Evolutionary conservation across 768 basidiomycete genomes (phyloP).

Genomic region (Lactarius trivialis): DNA sequence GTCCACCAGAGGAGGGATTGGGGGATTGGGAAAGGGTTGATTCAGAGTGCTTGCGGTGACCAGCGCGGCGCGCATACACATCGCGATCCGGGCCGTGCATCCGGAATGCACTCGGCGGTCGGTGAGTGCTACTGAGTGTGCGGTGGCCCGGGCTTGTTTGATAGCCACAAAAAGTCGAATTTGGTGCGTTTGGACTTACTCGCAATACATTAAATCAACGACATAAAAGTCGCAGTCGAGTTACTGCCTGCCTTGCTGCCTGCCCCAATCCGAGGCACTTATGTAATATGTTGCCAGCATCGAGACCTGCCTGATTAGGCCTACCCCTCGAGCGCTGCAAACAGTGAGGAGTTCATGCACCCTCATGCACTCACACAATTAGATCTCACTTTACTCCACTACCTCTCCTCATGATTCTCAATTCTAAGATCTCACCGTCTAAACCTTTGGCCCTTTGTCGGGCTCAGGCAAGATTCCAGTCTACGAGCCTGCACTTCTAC

Average conservation of each 20-base stretch:
- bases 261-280: neutral
- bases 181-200: too few relatives aligned
- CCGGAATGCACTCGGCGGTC: neutral
- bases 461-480: conserved; percentile 15
- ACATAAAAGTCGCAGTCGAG: too few relatives aligned
- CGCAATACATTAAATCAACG: too few relatives aligned
- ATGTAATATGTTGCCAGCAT: too few relatives aligned
- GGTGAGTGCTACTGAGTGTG: too few relatives aligned
- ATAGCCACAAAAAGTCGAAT: too few relatives aligned
- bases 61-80: too few relatives aligned
- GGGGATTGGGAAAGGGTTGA: neutral
- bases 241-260: too few relatives aligned
- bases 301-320: neutral
- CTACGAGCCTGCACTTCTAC: conserved; percentile 48
- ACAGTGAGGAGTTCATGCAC: neutral
- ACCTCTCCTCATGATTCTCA: neutral
- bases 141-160: too few relatives aligned
- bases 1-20: conserved; percentile 8
- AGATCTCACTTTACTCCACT: neutral
- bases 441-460: neutral
- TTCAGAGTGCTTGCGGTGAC: neutral
- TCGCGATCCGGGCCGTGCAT: conserved; percentile 8
- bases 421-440: neutral
- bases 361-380: neutral
- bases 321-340: neutral